Conservation (phyloP, 257 asterid genomes). For the Fraxinus quadrangulata region DNA sequence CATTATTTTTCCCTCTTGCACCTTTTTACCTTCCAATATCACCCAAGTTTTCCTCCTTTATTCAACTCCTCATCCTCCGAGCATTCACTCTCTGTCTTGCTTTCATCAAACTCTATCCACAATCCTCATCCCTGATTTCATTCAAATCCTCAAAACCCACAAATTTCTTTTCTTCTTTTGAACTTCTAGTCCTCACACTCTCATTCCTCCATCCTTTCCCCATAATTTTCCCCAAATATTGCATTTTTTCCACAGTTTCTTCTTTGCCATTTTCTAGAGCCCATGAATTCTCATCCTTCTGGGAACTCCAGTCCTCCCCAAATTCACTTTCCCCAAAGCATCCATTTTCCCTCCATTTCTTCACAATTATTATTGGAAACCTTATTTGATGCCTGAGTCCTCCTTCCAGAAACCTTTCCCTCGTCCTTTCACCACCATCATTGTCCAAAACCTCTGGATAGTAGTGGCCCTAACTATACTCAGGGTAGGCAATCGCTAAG, state of each 20-base stretch:
- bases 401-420: slow-evolving; percentile 23
- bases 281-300: slow-evolving; percentile 3
- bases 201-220: slow-evolving; percentile 24
- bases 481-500: too few species aligned
- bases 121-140: not conserved
- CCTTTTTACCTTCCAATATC: slow-evolving; percentile 31
- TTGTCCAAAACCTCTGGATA: too few species aligned
- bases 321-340: not conserved
- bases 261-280: not conserved
- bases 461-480: too few species aligned
- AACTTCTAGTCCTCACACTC: slow-evolving; percentile 23
- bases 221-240: slow-evolving; percentile 28
- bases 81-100: too few species aligned
- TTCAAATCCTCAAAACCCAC: slow-evolving; percentile 23
- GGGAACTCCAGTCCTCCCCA: slow-evolving; percentile 23
- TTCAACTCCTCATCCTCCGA: too few species aligned
- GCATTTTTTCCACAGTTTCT: slow-evolving; percentile 19
- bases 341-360: too few species aligned
- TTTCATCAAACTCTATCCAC: not conserved
- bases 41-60: too few species aligned
- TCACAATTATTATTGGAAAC: not conserved
- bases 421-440: too few species aligned
- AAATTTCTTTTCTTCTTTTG: slow-evolving; percentile 21
- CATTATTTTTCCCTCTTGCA: slow-evolving; percentile 34
- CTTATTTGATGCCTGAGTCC: slow-evolving; percentile 17